Conservation (phyloP, 1,284 basidiomycete species). For the Exsudoporus floridanus region DNA sequence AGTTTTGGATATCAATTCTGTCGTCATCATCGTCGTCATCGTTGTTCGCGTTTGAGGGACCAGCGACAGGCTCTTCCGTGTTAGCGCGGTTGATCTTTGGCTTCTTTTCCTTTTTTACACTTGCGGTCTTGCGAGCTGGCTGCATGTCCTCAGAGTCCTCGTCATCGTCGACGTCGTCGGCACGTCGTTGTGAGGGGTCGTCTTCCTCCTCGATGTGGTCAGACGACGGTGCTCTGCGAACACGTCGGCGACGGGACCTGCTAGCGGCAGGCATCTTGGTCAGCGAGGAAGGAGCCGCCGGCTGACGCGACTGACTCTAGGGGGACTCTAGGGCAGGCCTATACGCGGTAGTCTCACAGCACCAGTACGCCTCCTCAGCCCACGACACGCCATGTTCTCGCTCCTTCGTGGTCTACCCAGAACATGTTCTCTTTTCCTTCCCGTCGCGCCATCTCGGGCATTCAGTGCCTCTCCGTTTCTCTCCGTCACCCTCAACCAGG, state of each 20-base stretch:
- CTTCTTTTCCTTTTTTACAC: slow-evolving; percentile 47
- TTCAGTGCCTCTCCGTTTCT: slow-evolving; percentile 67
- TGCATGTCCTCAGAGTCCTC: slow-evolving; percentile 38
- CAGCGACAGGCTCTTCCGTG: slow-evolving; percentile 14
- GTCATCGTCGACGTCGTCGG: slow-evolving; percentile 47
- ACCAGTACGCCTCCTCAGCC: too few relatives aligned
- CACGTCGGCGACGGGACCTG: slow-evolving; percentile 45
- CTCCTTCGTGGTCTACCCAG: slow-evolving; percentile 17
- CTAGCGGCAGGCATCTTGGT: slow-evolving; percentile 44
- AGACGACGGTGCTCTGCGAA: slow-evolving; percentile 44
- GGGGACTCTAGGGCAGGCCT: slow-evolving; percentile 39
- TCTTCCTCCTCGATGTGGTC: slow-evolving; percentile 65
- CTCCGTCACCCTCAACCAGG: slow-evolving; percentile 78
- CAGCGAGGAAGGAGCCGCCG: neutral
- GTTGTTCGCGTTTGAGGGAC: slow-evolving; percentile 22
- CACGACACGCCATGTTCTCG: slow-evolving; percentile 23
- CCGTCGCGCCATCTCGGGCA: slow-evolving; percentile 41
- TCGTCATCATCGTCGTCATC: slow-evolving; percentile 45
- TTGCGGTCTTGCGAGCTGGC: slow-evolving; percentile 35
- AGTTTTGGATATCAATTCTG: slow-evolving; percentile 55
- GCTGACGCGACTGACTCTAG: slow-evolving; percentile 23
- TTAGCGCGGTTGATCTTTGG: slow-evolving; percentile 27
- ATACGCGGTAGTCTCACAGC: slow-evolving; percentile 26
- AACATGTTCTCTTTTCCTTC: slow-evolving; percentile 19
- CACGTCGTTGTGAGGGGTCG: slow-evolving; percentile 34